Conservation (phyloP, 1,139 yeast species). For the Scheffersomyces parashehatae region DNA sequence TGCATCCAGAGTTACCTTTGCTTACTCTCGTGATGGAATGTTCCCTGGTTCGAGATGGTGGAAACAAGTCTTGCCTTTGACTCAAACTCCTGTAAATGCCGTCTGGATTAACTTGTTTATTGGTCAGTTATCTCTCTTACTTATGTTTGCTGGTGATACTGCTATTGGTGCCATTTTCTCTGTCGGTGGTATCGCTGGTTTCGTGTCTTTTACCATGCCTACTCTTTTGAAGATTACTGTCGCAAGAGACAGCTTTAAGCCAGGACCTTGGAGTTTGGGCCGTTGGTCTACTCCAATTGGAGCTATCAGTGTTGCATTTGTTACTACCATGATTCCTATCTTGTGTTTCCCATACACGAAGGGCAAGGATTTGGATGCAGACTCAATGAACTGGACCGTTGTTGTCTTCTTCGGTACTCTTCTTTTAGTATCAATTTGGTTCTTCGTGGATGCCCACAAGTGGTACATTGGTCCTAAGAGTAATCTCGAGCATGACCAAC, state of each 20-base stretch:
- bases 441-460: constrained; percentile 56
- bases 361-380: constrained; percentile 49
- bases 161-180: constrained; percentile 78
- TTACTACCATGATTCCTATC: constrained; percentile 62
- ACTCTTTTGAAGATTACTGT: constrained; percentile 60
- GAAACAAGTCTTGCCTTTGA: constrained; percentile 52
- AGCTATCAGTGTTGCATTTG: constrained; percentile 44
- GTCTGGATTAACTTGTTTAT: constrained; percentile 63
- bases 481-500: constrained; percentile 45
- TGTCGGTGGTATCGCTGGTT: constrained; percentile 75
- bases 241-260: constrained; percentile 53
- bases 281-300: constrained; percentile 51
- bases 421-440: constrained; percentile 55
- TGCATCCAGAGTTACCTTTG: constrained; percentile 67
- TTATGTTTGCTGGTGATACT: constrained; percentile 66
- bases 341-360: constrained; percentile 62
- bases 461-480: constrained; percentile 72
- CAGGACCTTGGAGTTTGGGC: constrained; percentile 76
- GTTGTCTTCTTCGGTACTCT: constrained; percentile 69
- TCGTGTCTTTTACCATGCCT: constrained; percentile 70
- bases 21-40: constrained; percentile 70
- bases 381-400: constrained; percentile 69
- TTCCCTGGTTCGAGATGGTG: constrained; percentile 60
- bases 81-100: constrained; percentile 71
- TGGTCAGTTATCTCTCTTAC: constrained; percentile 57